Evolutionary conservation across 176 grass and related monocot species (phyloP), one percentile per base, ranked within the genome.

Genomic region (Miscanthus lutarioriparius): DNA sequence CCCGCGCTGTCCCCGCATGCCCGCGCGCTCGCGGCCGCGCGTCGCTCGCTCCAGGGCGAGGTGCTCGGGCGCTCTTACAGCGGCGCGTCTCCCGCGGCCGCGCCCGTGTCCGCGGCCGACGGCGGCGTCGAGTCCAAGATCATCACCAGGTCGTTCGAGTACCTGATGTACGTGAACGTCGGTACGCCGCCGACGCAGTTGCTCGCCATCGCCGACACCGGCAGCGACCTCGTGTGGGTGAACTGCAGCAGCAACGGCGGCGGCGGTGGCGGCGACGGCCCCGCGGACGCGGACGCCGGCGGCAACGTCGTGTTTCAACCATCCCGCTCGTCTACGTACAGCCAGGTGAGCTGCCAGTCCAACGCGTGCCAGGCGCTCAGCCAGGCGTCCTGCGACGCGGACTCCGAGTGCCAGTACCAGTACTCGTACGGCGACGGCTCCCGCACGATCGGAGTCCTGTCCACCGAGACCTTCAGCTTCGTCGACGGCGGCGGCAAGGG

Each of bases 381-480:
- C 49, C 38, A 6, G 44, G 68, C 56, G 40, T 73, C 79, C 8
- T 89, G 92, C 64, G 76, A 73, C 74, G 64, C 56, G 39, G 22
- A 6, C 16, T 81, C 79, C 70, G 47, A 84, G 23, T 97, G 92
- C 74, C n/a, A n/a, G 39, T 97, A 92, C 76, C 32, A 25, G 20
- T 78, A 82, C 75, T 0, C 12, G 8, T 97, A 97, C 77, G 90
- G 86, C 69, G 92, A 94, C 64, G 72, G 76, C 17, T 88, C 90
- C 15, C 44, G 4, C 13, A 91, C 86, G 2, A 63, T 9, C 9
- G 88, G 93, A 5, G 16, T 83, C 15, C 90, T 97, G 16, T 87
- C 90, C 20, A 86, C 67, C 62, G 90, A 94, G 72, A 94, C 90
- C 25, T 83, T 97, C 82, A 80, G 68, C 76, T 97, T 97, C 64